phyloP scores from a whole-genome alignment of 257 asterid genomes.

The Eucommia ulmoides region DNA sequence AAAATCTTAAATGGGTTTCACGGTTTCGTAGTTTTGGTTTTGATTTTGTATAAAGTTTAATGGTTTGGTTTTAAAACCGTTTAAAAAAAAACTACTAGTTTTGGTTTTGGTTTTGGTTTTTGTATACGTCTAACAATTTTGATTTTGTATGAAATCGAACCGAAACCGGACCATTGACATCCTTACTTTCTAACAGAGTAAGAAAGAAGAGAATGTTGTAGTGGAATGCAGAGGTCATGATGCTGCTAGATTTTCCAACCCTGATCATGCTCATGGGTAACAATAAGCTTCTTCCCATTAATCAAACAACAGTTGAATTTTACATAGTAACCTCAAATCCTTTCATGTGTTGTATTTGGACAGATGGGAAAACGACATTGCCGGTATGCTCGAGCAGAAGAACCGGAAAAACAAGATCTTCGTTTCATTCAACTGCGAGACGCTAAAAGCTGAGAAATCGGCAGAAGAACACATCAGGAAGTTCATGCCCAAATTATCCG shows the following conservation, averaged over 20 bases:
- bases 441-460: conserved; percentile 76
- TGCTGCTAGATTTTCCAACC: conserved; percentile 70
- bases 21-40: too few species aligned
- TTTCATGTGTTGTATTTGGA: neutral
- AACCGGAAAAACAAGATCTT: conserved; percentile 33
- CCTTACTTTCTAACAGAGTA: conserved; percentile 25
- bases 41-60: too few species aligned
- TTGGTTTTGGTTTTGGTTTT: too few species aligned
- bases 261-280: conserved; percentile 94
- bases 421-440: conserved; percentile 82
- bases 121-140: too few species aligned
- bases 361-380: conserved; percentile 92
- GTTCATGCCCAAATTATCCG: conserved; percentile 93
- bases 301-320: neutral
- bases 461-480: conserved; percentile 82
- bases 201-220: conserved; percentile 50
- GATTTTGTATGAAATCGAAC: too few species aligned
- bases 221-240: conserved; percentile 98
- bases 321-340: neutral
- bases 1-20: too few species aligned
- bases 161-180: too few species aligned
- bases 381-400: conserved; percentile 76
- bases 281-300: neutral
- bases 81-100: too few species aligned
- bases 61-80: too few species aligned